Conservation (phyloP, 1,284 basidiomycete genomes). For the Puccinia coronata region DNA sequence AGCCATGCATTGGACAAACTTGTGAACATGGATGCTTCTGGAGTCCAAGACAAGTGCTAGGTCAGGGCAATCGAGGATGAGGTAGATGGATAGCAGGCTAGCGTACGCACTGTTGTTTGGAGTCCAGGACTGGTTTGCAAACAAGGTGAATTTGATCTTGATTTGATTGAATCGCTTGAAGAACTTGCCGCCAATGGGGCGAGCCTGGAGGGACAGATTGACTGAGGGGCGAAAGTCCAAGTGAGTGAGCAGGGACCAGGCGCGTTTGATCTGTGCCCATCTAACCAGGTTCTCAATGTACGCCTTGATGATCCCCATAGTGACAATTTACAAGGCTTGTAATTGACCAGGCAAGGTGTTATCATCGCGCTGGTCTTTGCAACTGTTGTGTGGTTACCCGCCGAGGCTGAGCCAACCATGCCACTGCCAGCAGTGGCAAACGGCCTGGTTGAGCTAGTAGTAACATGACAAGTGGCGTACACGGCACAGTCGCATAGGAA, state of each 20-base stretch:
- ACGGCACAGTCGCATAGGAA: too few relatives aligned
- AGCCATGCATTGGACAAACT: conserved; percentile 8
- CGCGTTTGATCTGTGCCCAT: conserved; percentile 17
- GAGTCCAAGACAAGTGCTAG: not conserved
- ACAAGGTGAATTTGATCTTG: not conserved
- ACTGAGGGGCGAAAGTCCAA: conserved; percentile 10
- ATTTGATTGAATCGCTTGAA: not conserved
- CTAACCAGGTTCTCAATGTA: conserved; percentile 23
- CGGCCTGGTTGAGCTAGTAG: too few relatives aligned
- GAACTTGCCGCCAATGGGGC: not conserved
- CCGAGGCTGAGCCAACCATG: too few relatives aligned
- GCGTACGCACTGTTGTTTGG: not conserved
- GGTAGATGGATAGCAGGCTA: conserved; percentile 14
- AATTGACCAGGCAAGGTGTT: too few relatives aligned
- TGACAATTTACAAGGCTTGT: too few relatives aligned
- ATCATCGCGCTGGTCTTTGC: too few relatives aligned
- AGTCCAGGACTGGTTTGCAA: too few relatives aligned
- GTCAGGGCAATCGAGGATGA: conserved; percentile 6
- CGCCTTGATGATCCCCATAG: conserved; percentile 20
- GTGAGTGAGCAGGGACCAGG: not conserved
- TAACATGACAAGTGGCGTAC: too few relatives aligned
- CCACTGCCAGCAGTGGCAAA: too few relatives aligned
- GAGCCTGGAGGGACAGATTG: not conserved
- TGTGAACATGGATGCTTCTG: not conserved
- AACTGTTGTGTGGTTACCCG: too few relatives aligned